Conservation (phyloP, 495 filamentous ascomycete species). For the Penicillium samsonianum region DNA sequence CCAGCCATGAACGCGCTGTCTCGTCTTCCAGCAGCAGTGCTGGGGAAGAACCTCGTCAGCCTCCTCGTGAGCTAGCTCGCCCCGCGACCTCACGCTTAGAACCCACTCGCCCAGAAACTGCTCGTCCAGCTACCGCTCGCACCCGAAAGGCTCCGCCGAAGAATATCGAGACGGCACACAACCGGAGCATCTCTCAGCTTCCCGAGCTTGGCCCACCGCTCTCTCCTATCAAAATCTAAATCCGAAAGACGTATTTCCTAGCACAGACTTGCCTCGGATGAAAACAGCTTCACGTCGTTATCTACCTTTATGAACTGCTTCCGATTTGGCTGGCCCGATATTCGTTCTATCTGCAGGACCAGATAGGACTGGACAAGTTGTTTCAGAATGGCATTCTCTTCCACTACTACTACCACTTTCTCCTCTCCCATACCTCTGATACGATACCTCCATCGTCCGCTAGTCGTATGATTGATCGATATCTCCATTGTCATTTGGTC, state of each 20-base stretch:
- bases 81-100: neutral
- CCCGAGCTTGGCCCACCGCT: slow-evolving; percentile 74
- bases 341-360: slow-evolving; percentile 10
- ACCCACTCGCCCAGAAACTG: neutral
- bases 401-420: neutral
- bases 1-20: slow-evolving; percentile 57
- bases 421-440: slow-evolving; percentile 7
- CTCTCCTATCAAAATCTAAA: slow-evolving; percentile 64
- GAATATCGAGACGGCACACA: slow-evolving; percentile 43
- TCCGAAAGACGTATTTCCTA: slow-evolving; percentile 23
- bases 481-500: slow-evolving; percentile 7
- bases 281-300: neutral
- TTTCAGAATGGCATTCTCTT: slow-evolving; percentile 7
- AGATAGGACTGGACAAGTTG: slow-evolving; percentile 17
- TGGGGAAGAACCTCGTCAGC: slow-evolving; percentile 25
- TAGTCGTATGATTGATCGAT: slow-evolving; percentile 1
- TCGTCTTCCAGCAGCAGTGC: slow-evolving; percentile 64
- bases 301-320: slow-evolving; percentile 3
- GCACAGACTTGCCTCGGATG: neutral
- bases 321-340: slow-evolving; percentile 28
- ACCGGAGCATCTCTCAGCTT: slow-evolving; percentile 46
- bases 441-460: neutral
- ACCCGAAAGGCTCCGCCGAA: slow-evolving; percentile 38
- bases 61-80: neutral
- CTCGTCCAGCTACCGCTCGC: slow-evolving; percentile 37